Evolutionary conservation across 1,284 basidiomycete genomes (phyloP).

Genomic region (Fomitopsis pinicola): DNA sequence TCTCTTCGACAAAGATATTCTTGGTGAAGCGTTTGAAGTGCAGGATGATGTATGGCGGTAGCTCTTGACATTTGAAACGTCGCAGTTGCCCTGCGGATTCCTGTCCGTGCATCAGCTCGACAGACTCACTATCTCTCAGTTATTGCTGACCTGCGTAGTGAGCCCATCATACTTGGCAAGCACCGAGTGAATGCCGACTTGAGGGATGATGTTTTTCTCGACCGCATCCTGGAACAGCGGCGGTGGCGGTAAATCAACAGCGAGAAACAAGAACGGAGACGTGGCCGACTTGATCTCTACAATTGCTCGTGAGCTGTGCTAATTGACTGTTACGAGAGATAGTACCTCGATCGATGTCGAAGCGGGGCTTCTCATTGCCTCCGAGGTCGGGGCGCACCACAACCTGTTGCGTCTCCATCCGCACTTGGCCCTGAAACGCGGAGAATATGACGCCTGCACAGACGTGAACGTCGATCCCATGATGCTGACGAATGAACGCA

Average conservation of each 20-base stretch:
- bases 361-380: slow-evolving; percentile 74
- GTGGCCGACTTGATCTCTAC: slow-evolving; percentile 82
- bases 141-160: slow-evolving; percentile 66
- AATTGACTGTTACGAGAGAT: background rate
- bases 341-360: slow-evolving; percentile 88
- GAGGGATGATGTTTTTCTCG: slow-evolving; percentile 98
- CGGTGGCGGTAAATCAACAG: slow-evolving; percentile 93
- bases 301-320: background rate
- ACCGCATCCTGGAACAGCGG: slow-evolving; percentile 94
- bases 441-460: slow-evolving; percentile 81
- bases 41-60: slow-evolving; percentile 92
- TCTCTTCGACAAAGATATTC: slow-evolving; percentile 97
- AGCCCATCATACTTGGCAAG: slow-evolving; percentile 95
- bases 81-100: slow-evolving; percentile 85
- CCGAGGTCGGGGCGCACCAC: slow-evolving; percentile 76
- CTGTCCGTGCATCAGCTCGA: slow-evolving; percentile 31
- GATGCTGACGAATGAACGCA: slow-evolving; percentile 32
- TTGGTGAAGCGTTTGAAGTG: slow-evolving; percentile 99
- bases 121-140: background rate
- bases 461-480: slow-evolving; percentile 11
- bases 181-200: slow-evolving; percentile 88
- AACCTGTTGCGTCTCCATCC: slow-evolving; percentile 92
- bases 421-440: slow-evolving; percentile 92
- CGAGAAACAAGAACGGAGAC: slow-evolving; percentile 93
- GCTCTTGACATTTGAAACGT: slow-evolving; percentile 82